Base-by-base conservation (phyloP, 2,329 filamentous ascomycete genomes). In the Stromatinia cepivora region DNA sequence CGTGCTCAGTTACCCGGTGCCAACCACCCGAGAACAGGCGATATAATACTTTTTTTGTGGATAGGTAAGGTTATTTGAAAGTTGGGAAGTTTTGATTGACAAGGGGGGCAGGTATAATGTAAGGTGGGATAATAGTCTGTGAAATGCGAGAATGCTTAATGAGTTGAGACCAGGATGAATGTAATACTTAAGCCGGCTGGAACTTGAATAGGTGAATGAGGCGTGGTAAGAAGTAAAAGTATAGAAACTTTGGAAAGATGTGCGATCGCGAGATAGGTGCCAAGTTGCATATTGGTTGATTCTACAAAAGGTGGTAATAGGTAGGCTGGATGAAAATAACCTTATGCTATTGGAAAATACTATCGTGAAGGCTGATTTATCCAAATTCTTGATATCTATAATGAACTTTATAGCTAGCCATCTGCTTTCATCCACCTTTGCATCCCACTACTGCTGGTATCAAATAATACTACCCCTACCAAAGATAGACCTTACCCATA, bases 1-100 rank as follows among this genome's bases (percentile, higher is more conserved):
- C 39, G 39, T 58, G 65, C 20, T 56, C 66, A 63, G 57, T 63
- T 53, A 63, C 57, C 66, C 66, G 66, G 57, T 68, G 66, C 22
- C 66, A 54, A 42, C 34, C 46, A 50, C 66, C 66, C 57, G 34
- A 68, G 28, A 63, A 63, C 46, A 68, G 48, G 57, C 56, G 66
- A 68, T 63, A 54, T 63, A 52, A 50, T 63, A 15, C 5, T 39
- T 42, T 58, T 58, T n/a, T n/a, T 25, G 56, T 58, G 34, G 36
- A 22, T 42, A 58, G 22, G 4, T 20, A 42, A 25, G 56, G 56
- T 28, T 39, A 20, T 42, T 25, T 28, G 17, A 34, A 50, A 62
- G 59, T 62, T 50, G 28, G 45, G 31, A 45, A 59, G 56, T 45
- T 45, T 45, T 4, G 34, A 20, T 58, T 42, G 56, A 20, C 56